Evolutionary conservation across 352 stramenopile species (phyloP), one percentile per base, ranked within the genome.

Genomic region (Salisapilia sapeloensis): DNA sequence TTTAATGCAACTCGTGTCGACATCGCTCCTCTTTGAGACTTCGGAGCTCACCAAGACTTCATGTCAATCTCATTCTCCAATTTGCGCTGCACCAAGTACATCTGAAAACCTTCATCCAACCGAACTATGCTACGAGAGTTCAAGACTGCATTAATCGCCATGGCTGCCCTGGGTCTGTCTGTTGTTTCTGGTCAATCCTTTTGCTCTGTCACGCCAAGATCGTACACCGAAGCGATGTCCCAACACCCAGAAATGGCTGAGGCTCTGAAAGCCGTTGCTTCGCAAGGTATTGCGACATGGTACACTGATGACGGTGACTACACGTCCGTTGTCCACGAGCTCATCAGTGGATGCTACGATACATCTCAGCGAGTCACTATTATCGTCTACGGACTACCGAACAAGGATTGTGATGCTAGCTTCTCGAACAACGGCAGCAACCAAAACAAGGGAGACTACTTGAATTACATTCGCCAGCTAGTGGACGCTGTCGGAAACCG

Each of bases 321-420:
- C 38, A 29, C 36, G 6, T 29, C 18, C 5, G 51, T 58, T 24
- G 29, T 59, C 10, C 10, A 50, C 6, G 9, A 47, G 19, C 13
- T 72, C 12, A 40, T 55, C 2, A 45, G 7, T 5, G 29, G 50
- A 6, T 72, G 61, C 19, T 33, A 40, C 2, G 40, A 56, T 9
- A 50, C 51, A 18, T 45, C 46, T 2, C 48, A 56, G 2, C n/a
- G n/a, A n/a, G 38, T 70, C 17, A 71, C 24, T 2, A 46, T 84
- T 24, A 56, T 75, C 8, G 61, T 86, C 3, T 83, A 86, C 34
- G 71, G 59, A 11, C 47, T 86, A 23, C 71, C 71, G 21, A 65
- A 67, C 43, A 86, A 86, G 44, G 71, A 86, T 42, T 86, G 71
- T 39, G 42, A 50, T n/a, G 53, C 48, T 11, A 46, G 48, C 2